phyloP scores from a whole-genome alignment of 352 stramenopile species.

The Chrysophaeum taylorii region DNA sequence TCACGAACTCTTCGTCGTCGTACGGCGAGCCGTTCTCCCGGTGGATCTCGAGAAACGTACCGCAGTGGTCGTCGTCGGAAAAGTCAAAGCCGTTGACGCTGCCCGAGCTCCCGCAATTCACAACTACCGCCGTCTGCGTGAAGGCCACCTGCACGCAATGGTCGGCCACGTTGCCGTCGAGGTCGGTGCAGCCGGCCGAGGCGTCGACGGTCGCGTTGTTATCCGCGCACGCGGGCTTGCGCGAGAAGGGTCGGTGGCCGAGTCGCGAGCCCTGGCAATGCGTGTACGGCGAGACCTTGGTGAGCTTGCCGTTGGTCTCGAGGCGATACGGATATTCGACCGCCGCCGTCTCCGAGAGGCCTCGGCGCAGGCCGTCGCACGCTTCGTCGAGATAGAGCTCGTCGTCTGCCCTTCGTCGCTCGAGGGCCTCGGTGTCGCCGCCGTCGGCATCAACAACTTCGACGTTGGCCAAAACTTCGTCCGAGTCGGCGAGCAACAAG shows the following conservation, averaged over 20 bases:
- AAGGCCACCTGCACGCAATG: constrained; percentile 45
- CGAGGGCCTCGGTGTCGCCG: constrained; percentile 24
- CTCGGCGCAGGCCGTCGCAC: constrained; percentile 28
- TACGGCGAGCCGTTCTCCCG: constrained; percentile 31
- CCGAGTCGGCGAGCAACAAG: constrained; percentile 20
- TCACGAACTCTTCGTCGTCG: constrained; percentile 31
- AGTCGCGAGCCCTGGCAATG: constrained; percentile 39
- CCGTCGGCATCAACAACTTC: constrained; percentile 33
- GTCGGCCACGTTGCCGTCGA: constrained; percentile 20
- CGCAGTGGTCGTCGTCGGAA: constrained; percentile 39
- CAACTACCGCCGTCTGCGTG: constrained; percentile 42
- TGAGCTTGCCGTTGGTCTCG: neutral
- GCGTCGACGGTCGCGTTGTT: constrained; percentile 50
- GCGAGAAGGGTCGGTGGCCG: constrained; percentile 25
- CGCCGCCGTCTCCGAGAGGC: neutral
- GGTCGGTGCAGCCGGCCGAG: constrained; percentile 30
- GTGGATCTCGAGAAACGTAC: constrained; percentile 49
- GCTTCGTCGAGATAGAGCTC: constrained; percentile 41
- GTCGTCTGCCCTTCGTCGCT: constrained; percentile 42
- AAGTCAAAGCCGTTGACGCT: constrained; percentile 20
- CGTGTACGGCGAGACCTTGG: constrained; percentile 27
- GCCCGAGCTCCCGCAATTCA: constrained; percentile 30
- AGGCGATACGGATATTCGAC: neutral
- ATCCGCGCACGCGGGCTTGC: constrained; percentile 42
- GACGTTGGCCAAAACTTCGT: constrained; percentile 36